Evolutionary conservation across 2,329 filamentous ascomycete species (phyloP).

Genomic region (Verticillium isaacii): DNA sequence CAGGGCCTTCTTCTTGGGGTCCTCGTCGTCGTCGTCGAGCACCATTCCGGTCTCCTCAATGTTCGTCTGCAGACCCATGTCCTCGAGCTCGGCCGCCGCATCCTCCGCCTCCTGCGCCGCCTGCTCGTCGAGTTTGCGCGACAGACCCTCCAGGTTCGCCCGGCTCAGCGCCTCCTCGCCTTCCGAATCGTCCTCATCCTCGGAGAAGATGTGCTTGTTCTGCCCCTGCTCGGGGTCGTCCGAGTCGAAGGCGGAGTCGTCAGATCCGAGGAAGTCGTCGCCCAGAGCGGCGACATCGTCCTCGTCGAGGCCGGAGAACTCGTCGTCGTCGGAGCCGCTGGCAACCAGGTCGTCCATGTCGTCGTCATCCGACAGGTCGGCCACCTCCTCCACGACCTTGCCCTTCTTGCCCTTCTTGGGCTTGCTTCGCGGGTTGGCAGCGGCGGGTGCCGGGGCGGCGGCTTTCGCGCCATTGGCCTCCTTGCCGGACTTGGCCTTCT

Average conservation of each 20-base stretch:
- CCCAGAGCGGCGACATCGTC: constrained; percentile 33
- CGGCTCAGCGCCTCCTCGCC: constrained; percentile 87
- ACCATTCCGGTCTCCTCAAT: constrained; percentile 73
- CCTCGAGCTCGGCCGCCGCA: constrained; percentile 79
- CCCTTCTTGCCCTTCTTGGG: constrained; percentile 25
- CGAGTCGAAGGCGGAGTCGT: constrained; percentile 66
- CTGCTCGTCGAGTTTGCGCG: constrained; percentile 76
- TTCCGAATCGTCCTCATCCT: constrained; percentile 86
- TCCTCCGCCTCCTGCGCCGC: constrained; percentile 74
- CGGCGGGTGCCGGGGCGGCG: constrained; percentile 11
- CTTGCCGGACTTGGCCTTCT: constrained; percentile 28
- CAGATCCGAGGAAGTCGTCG: constrained; percentile 58
- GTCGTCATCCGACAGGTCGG: constrained; percentile 30
- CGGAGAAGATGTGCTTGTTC: constrained; percentile 77
- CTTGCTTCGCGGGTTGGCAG: constrained; percentile 20
- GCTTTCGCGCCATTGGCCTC: constrained; percentile 23
- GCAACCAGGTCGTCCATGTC: constrained; percentile 39
- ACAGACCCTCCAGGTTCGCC: constrained; percentile 91
- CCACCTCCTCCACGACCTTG: constrained; percentile 22
- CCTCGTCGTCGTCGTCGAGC: constrained; percentile 57
- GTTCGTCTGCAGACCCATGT: constrained; percentile 87
- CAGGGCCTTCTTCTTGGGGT: constrained; percentile 56
- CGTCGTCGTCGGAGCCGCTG: constrained; percentile 32
- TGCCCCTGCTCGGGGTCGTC: constrained; percentile 55
- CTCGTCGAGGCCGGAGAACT: constrained; percentile 36